Conservation (phyloP, 352 stramenopile genomes). For the Aphanomyces invadans region DNA sequence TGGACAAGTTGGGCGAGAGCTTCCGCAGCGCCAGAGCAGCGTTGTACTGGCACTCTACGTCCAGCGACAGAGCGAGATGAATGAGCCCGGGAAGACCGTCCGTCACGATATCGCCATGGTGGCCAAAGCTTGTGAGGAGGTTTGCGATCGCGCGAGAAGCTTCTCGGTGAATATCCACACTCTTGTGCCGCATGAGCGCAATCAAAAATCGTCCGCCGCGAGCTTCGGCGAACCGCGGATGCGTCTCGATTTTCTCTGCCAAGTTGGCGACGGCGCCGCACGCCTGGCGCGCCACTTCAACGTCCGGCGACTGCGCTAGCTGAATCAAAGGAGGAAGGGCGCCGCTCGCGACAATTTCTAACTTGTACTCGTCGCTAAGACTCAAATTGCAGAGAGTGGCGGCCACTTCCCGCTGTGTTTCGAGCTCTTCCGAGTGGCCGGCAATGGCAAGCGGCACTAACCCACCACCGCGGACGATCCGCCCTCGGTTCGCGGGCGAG, state of each 20-base stretch:
- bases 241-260: slow-evolving; percentile 90
- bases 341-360: slow-evolving; percentile 78
- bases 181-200: slow-evolving; percentile 72
- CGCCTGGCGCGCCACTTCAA: slow-evolving; percentile 87
- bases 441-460: slow-evolving; percentile 79
- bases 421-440: slow-evolving; percentile 81
- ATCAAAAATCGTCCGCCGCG: slow-evolving; percentile 67
- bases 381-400: slow-evolving; percentile 92
- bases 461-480: slow-evolving; percentile 79
- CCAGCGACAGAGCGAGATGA: slow-evolving; percentile 80
- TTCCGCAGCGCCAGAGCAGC: slow-evolving; percentile 91
- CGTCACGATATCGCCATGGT: slow-evolving; percentile 87
- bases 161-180: slow-evolving; percentile 91
- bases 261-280: slow-evolving; percentile 92
- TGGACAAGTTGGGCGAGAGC: slow-evolving; percentile 86
- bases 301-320: slow-evolving; percentile 83
- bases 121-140: slow-evolving; percentile 87
- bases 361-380: slow-evolving; percentile 86
- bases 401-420: slow-evolving; percentile 92
- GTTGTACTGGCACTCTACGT: slow-evolving; percentile 93
- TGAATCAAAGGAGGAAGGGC: slow-evolving; percentile 76
- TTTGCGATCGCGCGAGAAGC: slow-evolving; percentile 89
- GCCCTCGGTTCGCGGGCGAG: slow-evolving; percentile 77
- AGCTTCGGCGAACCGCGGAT: slow-evolving; percentile 77
- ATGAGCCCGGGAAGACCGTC: slow-evolving; percentile 88